Conservation (phyloP, 2,329 filamentous ascomycete species). For the Ophiostoma sp. region DNA sequence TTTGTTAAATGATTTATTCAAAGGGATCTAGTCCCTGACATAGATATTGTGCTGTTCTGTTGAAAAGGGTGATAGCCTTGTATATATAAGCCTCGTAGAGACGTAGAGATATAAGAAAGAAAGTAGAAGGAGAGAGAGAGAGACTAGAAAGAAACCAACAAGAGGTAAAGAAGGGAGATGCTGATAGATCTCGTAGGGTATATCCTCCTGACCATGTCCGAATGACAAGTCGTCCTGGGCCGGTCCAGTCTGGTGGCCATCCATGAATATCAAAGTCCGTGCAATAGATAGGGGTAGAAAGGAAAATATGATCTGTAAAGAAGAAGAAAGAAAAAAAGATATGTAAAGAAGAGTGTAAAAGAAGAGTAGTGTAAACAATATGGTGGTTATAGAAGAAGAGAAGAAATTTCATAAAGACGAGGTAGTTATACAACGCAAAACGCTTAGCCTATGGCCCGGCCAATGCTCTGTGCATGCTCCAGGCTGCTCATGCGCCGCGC, state of each 20-base stretch:
- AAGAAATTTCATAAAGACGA: neutral
- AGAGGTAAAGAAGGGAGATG: neutral
- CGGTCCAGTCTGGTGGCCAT: slow-evolving; percentile 10
- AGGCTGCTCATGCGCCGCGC: slow-evolving; percentile 18
- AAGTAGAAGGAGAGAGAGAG: neutral
- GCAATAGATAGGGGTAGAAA: neutral
- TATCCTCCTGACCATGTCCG: slow-evolving; percentile 6
- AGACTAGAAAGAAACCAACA: neutral
- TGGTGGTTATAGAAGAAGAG: neutral
- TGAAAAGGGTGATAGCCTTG: neutral
- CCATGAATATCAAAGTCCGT: neutral
- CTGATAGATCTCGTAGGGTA: slow-evolving; percentile 13
- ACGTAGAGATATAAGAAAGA: neutral
- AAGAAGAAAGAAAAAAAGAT: neutral
- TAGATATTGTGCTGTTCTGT: neutral
- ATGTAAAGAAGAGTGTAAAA: neutral
- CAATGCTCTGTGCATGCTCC: slow-evolving; percentile 11
- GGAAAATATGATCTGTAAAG: neutral
- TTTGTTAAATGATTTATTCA: neutral
- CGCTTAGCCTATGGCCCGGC: slow-evolving; percentile 18
- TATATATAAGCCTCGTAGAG: slow-evolving; percentile 1
- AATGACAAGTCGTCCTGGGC: slow-evolving; percentile 10
- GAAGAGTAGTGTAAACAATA: neutral
- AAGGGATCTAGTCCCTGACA: neutral
- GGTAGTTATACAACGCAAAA: too few relatives aligned